Evolutionary conservation across 768 basidiomycete genomes (phyloP), one percentile per base, ranked within the genome.

Genomic region (Gloeostereum incarnatum): DNA sequence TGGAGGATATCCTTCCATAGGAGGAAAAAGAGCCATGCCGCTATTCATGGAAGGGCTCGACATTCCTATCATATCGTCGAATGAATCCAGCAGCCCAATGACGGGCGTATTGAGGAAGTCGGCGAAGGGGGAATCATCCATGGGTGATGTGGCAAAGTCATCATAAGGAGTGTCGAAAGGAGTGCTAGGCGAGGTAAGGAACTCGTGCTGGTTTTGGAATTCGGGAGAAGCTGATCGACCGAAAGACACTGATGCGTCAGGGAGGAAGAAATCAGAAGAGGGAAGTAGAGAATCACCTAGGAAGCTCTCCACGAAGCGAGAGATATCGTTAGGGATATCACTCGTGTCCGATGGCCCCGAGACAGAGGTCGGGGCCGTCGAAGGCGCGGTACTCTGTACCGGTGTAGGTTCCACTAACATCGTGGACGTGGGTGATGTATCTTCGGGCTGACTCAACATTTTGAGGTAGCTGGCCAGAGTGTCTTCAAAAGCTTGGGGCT

Each of bases 381-480:
- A 56, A 45, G 49, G 56, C 52, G 25, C 61, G n/a, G 18, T 38
- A 17, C 7, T 41, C 41, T 58, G 51, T 40, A 69, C 64, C 42
- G 58, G 51, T 18, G 74, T 62, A 31, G 66, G 67, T 47, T 69
- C 63, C 16, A 68, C 61, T 47, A 86, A 55, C 84, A 87, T 87
- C n/a, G n/a, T n/a, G n/a, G n/a, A n/a, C n/a, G n/a, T n/a, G n/a
- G n/a, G n/a, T n/a, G n/a, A n/a, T n/a, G n/a, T n/a, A n/a, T n/a
- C n/a, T n/a, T n/a, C n/a, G n/a, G n/a, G n/a, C n/a, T n/a, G n/a
- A n/a, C n/a, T n/a, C n/a, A n/a, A n/a, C n/a, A n/a, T n/a, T n/a
- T n/a, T n/a, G n/a, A 44, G 61, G 73, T 53, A 85, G 56, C 57
- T 86, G 86, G 46, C 76, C 76, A 25, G 70, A 63, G n/a, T n/a